Percentiles rank a stretch among this genome's conserved stretches.
These are phyloP conservation scores for Citrus cavaleriei DNA, from an alignment of 345 rosid genomes.

Conservation along the genomic window DNA sequence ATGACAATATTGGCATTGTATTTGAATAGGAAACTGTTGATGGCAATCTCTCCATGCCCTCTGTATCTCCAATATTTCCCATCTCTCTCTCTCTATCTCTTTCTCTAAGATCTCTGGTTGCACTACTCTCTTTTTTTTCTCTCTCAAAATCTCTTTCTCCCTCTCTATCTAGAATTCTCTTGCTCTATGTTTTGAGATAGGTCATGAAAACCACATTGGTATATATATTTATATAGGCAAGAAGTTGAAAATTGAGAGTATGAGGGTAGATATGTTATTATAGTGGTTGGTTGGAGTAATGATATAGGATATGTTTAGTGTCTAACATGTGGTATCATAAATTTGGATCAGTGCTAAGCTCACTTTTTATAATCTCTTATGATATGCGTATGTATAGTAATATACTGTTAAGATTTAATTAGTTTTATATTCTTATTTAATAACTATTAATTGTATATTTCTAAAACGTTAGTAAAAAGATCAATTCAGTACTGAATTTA, in stretches of 20 bases:
- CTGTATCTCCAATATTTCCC: conserved; percentile 18
- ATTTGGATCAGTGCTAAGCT: too few relatives aligned
- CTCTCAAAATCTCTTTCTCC: background rate
- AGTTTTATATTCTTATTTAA: too few relatives aligned
- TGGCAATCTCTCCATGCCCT: conserved; percentile 19
- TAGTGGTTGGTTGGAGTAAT: background rate
- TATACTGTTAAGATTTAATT: too few relatives aligned
- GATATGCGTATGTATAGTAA: rapidly evolving
- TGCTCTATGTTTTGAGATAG: background rate
- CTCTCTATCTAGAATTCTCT: too few relatives aligned
- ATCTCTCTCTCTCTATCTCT: conserved; percentile 15
- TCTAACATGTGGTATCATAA: too few relatives aligned
- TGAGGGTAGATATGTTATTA: too few relatives aligned
- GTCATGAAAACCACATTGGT: background rate
- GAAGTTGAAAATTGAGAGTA: background rate
- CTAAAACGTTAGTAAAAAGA: too few relatives aligned
- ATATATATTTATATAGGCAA: background rate
- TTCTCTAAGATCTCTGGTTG: background rate
- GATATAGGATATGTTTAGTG: too few relatives aligned
- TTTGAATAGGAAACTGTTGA: background rate
- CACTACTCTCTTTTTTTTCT: background rate
- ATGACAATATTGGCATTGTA: conserved; percentile 28
- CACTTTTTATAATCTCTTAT: rapidly evolving
- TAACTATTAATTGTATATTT: too few relatives aligned
- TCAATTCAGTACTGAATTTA: too few relatives aligned